Evolutionary conservation across 441 rosid species (phyloP), one percentile per base, ranked within the genome.

Genomic region (Populus hybrid): DNA sequence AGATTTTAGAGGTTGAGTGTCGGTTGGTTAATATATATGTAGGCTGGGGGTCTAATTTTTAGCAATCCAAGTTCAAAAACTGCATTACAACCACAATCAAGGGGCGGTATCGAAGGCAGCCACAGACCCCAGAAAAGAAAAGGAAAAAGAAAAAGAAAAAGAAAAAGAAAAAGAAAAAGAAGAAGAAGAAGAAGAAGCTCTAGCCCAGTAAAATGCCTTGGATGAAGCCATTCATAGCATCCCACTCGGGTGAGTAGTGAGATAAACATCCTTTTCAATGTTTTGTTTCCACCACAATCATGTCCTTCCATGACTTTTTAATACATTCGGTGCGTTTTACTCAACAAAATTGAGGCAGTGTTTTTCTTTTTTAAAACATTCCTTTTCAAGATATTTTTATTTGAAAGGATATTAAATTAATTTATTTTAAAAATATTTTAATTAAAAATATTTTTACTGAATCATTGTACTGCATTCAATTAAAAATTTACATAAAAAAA

Each of bases 191-290:
- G 63, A 72, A 75, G 61, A 2, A 23, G 68, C 24, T 67, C 34
- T 28, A 28, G 12, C 30, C 21, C 12, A 34, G 5, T 34, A 3
- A 20, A 9, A 6, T 69, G 21, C 21, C 71, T 6, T 6, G 32
- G n/a, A 67, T 20, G 6, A 38, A 38, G 72, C 8, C 2, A 61
- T 1, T 10, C 66, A 61, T 0, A 9, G 5, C 28, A 61, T 61
- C 28, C 66, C 66, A 10, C 66, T 10, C 0, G 1, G 14, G 66
- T 0, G 6, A 21, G 66, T 21, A 21, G 66, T 21, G 28, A 21
- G 66, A 9, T 11, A 16, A 61, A 61, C 69, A 21, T 61, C 69
- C 32, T 9, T 73, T 34, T 73, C 76, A 73, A 61, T n/a, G 69
- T 21, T 14, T 32, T 68, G 69, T 12, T 61, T 35, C 34, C 53